Evolutionary conservation across 2,329 filamentous ascomycete species (phyloP), one percentile per base, ranked within the genome.

Genomic region (Periconia sp.): DNA sequence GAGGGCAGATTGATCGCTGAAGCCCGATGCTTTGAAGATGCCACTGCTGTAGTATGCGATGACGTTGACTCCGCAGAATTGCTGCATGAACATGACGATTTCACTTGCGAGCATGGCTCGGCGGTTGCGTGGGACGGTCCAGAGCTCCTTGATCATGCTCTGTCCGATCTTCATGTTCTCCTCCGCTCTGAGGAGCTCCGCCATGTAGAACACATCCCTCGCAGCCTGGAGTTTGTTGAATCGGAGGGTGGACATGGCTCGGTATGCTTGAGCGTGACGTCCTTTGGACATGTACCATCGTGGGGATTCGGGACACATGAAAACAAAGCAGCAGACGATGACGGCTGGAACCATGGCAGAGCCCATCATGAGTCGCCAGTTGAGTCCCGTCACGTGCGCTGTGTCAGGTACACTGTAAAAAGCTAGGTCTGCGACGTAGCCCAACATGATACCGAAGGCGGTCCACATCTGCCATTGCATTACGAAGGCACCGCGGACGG

Each of bases 391-490:
- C 45, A 63, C 61, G 30, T 55, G 52, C 11, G 49, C 13, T 14
- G 50, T 59, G 41, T 68, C 63, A 5, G 56, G 50, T 30, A 68
- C 62, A n/a, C 50, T 30, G 44, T 65, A 64, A 53, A 67, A 63
- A n/a, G 58, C 58, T 13, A 67, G 53, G 45, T 62, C 60, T 11
- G 60, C 48, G 15, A 56, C 61, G 41, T 64, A 68, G 15, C 63
- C 63, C n/a, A 67, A 31, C 61, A 67, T 64, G 45, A 67, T 68
- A 13, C 65, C 65, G 30, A 64, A 64, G 17, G 60, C 62, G 2
- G 62, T 63, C 60, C 85, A 88, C 71, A 88, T 79, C 74, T 92
- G 87, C 89, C 90, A 93, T 57, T 86, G 86, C 89, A 93, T 93
- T 58, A 92, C 89, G 17, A 94, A 78, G 8, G 87, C 89, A 58